A percentile compares a stretch with the other conserved stretches of the same genome.
These are phyloP conservation scores for Pythium aristosporum DNA, from an alignment of 352 stramenopile species.

Conservation along the genomic window DNA sequence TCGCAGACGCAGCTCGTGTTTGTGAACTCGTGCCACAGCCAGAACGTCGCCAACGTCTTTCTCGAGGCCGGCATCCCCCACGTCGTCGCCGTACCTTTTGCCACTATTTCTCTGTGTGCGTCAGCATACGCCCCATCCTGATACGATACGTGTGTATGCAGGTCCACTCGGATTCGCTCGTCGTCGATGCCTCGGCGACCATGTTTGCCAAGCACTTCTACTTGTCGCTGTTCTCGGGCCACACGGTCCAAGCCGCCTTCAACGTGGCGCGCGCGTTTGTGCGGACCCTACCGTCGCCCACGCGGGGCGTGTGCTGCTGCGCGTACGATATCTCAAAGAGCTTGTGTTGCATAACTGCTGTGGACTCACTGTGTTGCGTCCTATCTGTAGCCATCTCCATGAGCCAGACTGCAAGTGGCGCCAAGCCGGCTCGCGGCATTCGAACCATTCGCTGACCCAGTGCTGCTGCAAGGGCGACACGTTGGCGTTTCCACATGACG, in stretches of 20 bases:
- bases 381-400: constrained; percentile 40
- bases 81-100: constrained; percentile 71
- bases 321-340: constrained; percentile 41
- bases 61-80: constrained; percentile 88
- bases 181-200: constrained; percentile 69
- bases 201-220: constrained; percentile 89
- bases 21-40: constrained; percentile 84
- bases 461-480: constrained; percentile 75
- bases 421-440: constrained; percentile 56
- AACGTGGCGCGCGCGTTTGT: constrained; percentile 74
- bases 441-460: constrained; percentile 59
- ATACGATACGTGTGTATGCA: constrained; percentile 5
- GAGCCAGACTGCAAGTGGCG: constrained; percentile 71
- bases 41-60: constrained; percentile 87
- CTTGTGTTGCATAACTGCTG: neutral
- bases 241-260: constrained; percentile 69
- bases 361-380: neutral
- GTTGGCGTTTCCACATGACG: constrained; percentile 76
- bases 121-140: neutral
- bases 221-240: constrained; percentile 68
- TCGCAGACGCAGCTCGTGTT: constrained; percentile 56
- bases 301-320: constrained; percentile 70
- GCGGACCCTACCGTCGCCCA: constrained; percentile 52
- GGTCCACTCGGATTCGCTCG: constrained; percentile 76
- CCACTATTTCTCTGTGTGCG: neutral